Conservation (phyloP, 2,329 filamentous ascomycete species). For the Cordyceps cateniannulata region DNA sequence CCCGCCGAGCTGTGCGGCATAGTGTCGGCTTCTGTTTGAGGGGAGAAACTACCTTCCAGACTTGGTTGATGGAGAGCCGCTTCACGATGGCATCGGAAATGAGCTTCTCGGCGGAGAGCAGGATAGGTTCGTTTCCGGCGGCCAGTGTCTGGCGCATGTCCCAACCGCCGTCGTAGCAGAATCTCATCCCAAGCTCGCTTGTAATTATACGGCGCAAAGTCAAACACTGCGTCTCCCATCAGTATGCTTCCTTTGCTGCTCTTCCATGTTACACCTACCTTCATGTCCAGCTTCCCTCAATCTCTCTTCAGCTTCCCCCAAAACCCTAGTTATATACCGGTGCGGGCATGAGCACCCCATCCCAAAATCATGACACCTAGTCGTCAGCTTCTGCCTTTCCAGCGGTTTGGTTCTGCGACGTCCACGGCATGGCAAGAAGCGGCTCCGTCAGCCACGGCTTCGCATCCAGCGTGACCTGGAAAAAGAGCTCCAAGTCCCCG, state of each 20-base stretch:
- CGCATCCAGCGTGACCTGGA: too few relatives aligned
- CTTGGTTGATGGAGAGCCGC: slow-evolving; percentile 24
- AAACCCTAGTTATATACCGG: slow-evolving; percentile 45
- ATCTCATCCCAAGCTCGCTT: slow-evolving; percentile 38
- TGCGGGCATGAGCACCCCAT: slow-evolving; percentile 49
- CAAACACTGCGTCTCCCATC: slow-evolving; percentile 40
- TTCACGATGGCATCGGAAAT: slow-evolving; percentile 40
- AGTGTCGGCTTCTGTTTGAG: neutral
- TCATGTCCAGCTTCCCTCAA: slow-evolving; percentile 25
- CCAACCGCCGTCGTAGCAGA: slow-evolving; percentile 40
- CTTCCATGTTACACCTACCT: neutral
- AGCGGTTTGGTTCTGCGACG: slow-evolving; percentile 17
- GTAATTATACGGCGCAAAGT: slow-evolving; percentile 48
- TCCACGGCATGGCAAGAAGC: slow-evolving; percentile 17
- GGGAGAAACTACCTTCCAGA: slow-evolving; percentile 22
- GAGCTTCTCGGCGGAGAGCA: slow-evolving; percentile 49
- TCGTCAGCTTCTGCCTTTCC: slow-evolving; percentile 38
- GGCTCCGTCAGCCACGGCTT: slow-evolving; percentile 13
- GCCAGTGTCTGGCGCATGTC: slow-evolving; percentile 41
- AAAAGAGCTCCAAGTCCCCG: too few relatives aligned
- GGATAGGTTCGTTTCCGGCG: slow-evolving; percentile 45
- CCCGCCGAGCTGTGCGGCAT: slow-evolving; percentile 37
- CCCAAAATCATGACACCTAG: slow-evolving; percentile 50
- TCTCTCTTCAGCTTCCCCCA: slow-evolving; percentile 43
- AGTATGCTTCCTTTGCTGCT: neutral